Conservation (phyloP, 1,139 yeast genomes). For the Scheffersomyces illinoinensis region DNA sequence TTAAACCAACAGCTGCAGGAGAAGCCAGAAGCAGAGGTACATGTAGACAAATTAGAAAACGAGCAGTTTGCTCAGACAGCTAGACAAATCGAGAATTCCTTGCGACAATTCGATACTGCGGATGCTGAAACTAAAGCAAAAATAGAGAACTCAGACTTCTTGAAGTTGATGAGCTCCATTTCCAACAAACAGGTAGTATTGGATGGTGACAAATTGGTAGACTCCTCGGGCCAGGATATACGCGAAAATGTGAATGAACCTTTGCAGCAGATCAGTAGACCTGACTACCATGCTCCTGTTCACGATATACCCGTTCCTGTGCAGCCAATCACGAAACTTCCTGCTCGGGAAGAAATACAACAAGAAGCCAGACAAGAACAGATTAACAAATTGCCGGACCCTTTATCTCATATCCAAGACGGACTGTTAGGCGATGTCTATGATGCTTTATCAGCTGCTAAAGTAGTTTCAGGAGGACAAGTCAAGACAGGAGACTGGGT, state of each 20-base stretch:
- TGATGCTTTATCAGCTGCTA: constrained; percentile 43
- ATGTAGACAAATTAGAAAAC: constrained; percentile 22
- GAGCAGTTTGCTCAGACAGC: constrained; percentile 47
- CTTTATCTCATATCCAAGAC: constrained; percentile 46
- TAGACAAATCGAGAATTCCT: constrained; percentile 34
- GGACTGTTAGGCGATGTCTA: constrained; percentile 30
- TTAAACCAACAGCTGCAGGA: constrained; percentile 14
- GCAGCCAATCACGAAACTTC: background rate
- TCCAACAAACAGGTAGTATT: constrained; percentile 40
- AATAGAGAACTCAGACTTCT: constrained; percentile 39
- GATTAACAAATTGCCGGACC: constrained; percentile 41
- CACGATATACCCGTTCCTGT: constrained; percentile 4
- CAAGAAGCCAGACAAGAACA: constrained; percentile 5
- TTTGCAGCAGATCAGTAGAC: background rate
- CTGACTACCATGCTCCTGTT: constrained; percentile 9
- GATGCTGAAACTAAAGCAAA: constrained; percentile 30
- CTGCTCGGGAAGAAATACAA: constrained; percentile 4
- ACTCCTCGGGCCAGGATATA: constrained; percentile 20
- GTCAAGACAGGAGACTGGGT: constrained; percentile 38
- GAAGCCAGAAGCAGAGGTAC: constrained; percentile 1
- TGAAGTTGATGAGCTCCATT: constrained; percentile 43
- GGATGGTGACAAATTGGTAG: constrained; percentile 43
- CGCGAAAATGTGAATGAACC: constrained; percentile 3
- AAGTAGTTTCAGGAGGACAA: constrained; percentile 45
- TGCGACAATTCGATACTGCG: constrained; percentile 21